These are phyloP conservation scores for Haematococcus sp. DNA, from an alignment of 139 green algal species.

Conservation along the genomic window DNA sequence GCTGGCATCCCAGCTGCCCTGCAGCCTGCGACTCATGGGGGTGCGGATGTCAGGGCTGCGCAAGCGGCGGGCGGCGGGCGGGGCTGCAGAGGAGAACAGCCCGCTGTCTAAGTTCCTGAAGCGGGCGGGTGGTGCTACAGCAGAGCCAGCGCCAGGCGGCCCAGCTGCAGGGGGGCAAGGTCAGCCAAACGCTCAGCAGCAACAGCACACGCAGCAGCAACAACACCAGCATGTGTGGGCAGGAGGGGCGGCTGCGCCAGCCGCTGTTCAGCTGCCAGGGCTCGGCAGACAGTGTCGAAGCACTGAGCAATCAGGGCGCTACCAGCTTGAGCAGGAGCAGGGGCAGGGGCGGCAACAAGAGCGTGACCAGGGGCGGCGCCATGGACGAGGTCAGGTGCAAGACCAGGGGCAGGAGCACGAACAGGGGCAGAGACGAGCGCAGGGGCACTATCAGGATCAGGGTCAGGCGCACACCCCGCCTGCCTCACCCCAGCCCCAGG, in stretches of 20 bases:
- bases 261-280: too few relatives aligned
- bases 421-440: too few relatives aligned
- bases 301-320: too few relatives aligned
- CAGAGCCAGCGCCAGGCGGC: background rate
- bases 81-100: background rate
- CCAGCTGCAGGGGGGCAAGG: too few relatives aligned
- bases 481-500: too few relatives aligned
- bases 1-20: conserved; percentile 68
- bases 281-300: too few relatives aligned
- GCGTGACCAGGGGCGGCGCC: background rate
- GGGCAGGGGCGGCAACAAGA: background rate
- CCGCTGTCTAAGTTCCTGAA: conserved; percentile 7
- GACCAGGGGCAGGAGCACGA: conserved; percentile 7
- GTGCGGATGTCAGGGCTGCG: conserved; percentile 71
- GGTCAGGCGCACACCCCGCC: too few relatives aligned
- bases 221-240: too few relatives aligned
- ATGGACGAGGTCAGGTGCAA: too few relatives aligned
- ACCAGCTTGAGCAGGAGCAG: too few relatives aligned
- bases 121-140: background rate
- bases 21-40: conserved; percentile 79
- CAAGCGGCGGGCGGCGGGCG: conserved; percentile 4
- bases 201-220: conserved; percentile 5
- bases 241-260: too few relatives aligned
- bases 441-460: too few relatives aligned
- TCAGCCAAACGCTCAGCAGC: background rate